phyloP scores from a whole-genome alignment of 1,139 yeast genomes.

The Hansenula sp. region DNA sequence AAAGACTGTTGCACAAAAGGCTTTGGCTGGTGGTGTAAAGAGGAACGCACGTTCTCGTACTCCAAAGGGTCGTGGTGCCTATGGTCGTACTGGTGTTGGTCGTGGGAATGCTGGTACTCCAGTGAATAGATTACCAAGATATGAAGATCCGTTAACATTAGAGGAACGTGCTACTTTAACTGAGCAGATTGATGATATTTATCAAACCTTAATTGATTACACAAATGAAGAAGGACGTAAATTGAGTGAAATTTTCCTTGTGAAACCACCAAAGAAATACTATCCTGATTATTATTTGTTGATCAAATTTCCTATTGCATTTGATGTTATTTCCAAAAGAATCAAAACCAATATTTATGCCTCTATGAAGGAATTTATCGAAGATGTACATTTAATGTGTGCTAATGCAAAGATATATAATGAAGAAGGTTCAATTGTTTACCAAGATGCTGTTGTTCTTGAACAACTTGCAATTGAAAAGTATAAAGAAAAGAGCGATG shows the following conservation, averaged over 20 bases:
- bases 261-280: constrained; percentile 62
- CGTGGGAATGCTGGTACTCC: constrained; percentile 21
- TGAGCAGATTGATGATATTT: constrained; percentile 37
- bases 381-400: constrained; percentile 74
- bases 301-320: constrained; percentile 77
- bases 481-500: constrained; percentile 28
- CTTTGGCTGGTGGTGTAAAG: constrained; percentile 1
- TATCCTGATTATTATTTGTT: constrained; percentile 88
- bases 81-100: constrained; percentile 13
- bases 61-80: constrained; percentile 1
- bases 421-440: constrained; percentile 83
- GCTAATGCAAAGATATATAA: constrained; percentile 83
- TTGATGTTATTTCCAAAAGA: constrained; percentile 62
- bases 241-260: constrained; percentile 59
- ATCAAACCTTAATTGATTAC: constrained; percentile 39
- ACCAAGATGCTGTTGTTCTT: constrained; percentile 67
- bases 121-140: constrained; percentile 34
- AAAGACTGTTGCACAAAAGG: constrained; percentile 13
- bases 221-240: constrained; percentile 37
- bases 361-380: constrained; percentile 55
- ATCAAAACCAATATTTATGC: constrained; percentile 50
- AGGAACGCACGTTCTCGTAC: constrained; percentile 8
- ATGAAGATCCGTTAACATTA: constrained; percentile 33
- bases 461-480: constrained; percentile 43
- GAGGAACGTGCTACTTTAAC: constrained; percentile 42